These are phyloP conservation scores for Pleurotus tuoliensis DNA, from an alignment of 768 basidiomycete species.

Conservation along the genomic window DNA sequence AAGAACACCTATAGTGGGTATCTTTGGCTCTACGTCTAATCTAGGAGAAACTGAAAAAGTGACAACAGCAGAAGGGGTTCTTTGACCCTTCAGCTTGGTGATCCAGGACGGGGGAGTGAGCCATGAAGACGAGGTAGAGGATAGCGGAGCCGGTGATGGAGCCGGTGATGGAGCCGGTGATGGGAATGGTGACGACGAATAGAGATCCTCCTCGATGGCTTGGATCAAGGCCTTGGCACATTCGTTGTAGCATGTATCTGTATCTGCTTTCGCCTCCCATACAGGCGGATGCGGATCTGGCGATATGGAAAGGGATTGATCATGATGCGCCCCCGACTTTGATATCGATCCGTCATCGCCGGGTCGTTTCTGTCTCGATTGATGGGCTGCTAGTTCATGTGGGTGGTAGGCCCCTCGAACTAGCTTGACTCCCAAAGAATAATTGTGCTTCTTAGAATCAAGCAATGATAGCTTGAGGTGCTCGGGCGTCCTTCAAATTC, in stretches of 20 bases:
- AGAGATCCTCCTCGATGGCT: conserved; percentile 50
- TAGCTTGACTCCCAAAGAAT: conserved; percentile 85
- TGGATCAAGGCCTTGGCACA: conserved; percentile 56
- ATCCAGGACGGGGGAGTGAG: conserved; percentile 6
- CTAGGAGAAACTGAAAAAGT: conserved; percentile 6
- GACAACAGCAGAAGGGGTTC: background rate
- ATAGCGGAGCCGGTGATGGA: background rate
- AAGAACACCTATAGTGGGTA: conserved; percentile 51
- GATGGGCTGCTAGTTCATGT: conserved; percentile 59
- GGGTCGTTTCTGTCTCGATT: conserved; percentile 9
- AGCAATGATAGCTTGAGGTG: conserved; percentile 62
- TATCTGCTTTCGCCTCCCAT: conserved; percentile 63
- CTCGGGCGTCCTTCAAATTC: conserved; percentile 49
- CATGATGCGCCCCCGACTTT: background rate
- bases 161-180: background rate
- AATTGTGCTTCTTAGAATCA: conserved; percentile 63
- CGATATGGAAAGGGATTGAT: conserved; percentile 42
- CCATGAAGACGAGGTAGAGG: conserved; percentile 8
- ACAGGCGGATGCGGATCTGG: conserved; percentile 62
- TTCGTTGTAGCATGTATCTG: conserved; percentile 69
- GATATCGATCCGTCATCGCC: conserved; percentile 4
- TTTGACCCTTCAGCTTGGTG: background rate
- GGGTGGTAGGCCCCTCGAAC: conserved; percentile 92
- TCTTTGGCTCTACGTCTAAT: conserved; percentile 15
- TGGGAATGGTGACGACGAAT: background rate